Base-by-base conservation (phyloP, 2,329 filamentous ascomycete genomes). In the Claviceps pazoutovae region DNA sequence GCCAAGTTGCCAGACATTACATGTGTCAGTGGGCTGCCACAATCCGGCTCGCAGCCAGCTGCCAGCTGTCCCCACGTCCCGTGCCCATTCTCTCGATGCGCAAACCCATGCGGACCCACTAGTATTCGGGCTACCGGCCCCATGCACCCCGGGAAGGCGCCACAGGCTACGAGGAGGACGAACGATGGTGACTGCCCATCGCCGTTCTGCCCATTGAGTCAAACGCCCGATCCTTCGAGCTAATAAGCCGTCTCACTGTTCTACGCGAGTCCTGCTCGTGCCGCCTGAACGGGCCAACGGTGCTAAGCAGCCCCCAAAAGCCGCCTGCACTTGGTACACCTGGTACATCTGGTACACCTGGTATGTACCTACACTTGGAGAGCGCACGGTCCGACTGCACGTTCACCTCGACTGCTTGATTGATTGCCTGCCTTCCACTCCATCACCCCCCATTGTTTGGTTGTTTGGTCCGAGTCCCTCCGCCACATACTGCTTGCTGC, bases 271-370 rank as follows among this genome's bases (percentile, higher is more conserved):
- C 50, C 34, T 36, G 51, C 41, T 44, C 38, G 42, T 39, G 43
- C 39, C 30, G 49, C 50, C 52, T 51, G 37, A 39, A 52, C 53
- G 36, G 42, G 26, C n/a, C 42, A 49, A 54, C 53, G 46, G 49
- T 47, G 23, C 53, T 49, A 36, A 46, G 42, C 47, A 48, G 46
- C 42, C 49, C 45, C 52, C 52, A 39, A 13, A 46, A 49, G 42
- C 42, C 49, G 42, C 19, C 52, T 52, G 50, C 13, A 34, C 30
- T 34, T 9, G 30, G 30, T 34, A 34, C 30, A 11, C 1, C 30
- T 34, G 30, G 30, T 11, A 34, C 30, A 34, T 1, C 30, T 30
- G 30, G 30, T 34, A 34, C 30, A 26, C 6, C 26, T 30, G 26
- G 26, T 3, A 19, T 19, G 19, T 19, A 3, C 19, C 19, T 30